Conservation (phyloP, 2,329 filamentous ascomycete species). For the Endoconidiophora polonica region DNA sequence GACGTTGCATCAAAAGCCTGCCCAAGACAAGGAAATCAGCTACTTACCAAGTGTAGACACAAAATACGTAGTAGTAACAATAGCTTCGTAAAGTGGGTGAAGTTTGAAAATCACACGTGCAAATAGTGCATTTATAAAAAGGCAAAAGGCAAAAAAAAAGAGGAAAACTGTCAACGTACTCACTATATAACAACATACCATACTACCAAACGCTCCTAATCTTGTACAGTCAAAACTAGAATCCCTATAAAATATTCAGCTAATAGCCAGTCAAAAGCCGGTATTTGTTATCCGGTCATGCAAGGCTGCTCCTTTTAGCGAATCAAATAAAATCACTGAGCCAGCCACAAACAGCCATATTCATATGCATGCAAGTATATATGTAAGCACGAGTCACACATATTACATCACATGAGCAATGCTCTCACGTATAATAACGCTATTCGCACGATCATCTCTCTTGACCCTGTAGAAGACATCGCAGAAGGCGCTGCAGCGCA, state of each 20-base stretch:
- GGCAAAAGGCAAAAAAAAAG: neutral
- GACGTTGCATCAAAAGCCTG: too few species aligned
- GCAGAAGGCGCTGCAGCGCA: conserved; percentile 86
- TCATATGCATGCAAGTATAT: neutral
- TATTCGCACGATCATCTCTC: conserved; percentile 72
- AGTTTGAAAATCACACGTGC: too few species aligned
- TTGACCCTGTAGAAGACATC: conserved; percentile 83
- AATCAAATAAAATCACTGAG: neutral
- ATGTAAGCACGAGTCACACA: too few species aligned
- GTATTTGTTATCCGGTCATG: neutral
- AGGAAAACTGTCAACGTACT: too few species aligned
- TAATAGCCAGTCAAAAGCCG: neutral
- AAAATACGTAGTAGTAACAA: too few species aligned
- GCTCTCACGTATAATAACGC: conserved; percentile 58
- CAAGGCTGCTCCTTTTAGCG: neutral
- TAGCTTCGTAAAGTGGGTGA: too few species aligned
- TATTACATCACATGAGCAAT: conserved; percentile 32
- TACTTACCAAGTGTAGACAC: too few species aligned
- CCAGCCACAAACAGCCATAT: neutral
- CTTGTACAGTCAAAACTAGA: neutral
- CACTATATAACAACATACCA: conserved; percentile 20
- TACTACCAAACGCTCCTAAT: neutral
- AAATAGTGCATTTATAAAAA: neutral
- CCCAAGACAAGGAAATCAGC: too few species aligned
- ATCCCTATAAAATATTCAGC: neutral